phyloP scores from a whole-genome alignment of 805 yeast genomes.

The Candida verbasci region DNA sequence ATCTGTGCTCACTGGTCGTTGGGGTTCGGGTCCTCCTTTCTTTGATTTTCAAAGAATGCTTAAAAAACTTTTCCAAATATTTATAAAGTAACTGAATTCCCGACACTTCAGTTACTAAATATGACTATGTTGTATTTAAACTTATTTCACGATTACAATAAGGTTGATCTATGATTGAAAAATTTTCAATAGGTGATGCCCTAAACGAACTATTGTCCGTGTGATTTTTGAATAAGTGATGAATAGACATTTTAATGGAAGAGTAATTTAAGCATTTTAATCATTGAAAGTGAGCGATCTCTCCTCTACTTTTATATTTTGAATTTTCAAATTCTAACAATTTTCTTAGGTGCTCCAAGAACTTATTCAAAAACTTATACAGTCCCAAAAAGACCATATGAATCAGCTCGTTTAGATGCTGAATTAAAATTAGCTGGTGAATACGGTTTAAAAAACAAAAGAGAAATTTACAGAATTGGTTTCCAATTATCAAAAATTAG shows the following conservation, averaged over 20 bases:
- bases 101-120: slow-evolving; percentile 74
- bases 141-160: too few relatives aligned
- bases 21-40: slow-evolving; percentile 75
- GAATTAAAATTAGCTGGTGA: slow-evolving; percentile 99
- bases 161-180: too few relatives aligned
- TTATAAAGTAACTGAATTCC: slow-evolving; percentile 66
- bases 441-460: slow-evolving; percentile 99
- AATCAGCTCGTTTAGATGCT: slow-evolving; percentile 98
- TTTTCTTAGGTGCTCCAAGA: slow-evolving; percentile 85
- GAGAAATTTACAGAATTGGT: slow-evolving; percentile 99
- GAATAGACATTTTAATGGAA: slow-evolving; percentile 7
- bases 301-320: not conserved
- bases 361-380: slow-evolving; percentile 99
- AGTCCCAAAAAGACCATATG: slow-evolving; percentile 99
- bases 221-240: not conserved
- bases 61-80: slow-evolving; percentile 15
- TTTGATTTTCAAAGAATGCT: slow-evolving; percentile 7
- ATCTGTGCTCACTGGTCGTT: slow-evolving; percentile 13
- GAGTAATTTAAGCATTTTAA: not conserved
- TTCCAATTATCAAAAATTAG: slow-evolving; percentile 99
- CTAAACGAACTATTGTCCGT: slow-evolving; percentile 4
- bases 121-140: slow-evolving; percentile 5
- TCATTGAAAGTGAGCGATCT: slow-evolving; percentile 2
- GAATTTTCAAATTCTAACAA: slow-evolving; percentile 18
- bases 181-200: not conserved